Percentiles rank a stretch among this genome's conserved stretches.
phyloP scores from a whole-genome alignment of 108 stramenopile species.

The Cyclotella cryptica region DNA sequence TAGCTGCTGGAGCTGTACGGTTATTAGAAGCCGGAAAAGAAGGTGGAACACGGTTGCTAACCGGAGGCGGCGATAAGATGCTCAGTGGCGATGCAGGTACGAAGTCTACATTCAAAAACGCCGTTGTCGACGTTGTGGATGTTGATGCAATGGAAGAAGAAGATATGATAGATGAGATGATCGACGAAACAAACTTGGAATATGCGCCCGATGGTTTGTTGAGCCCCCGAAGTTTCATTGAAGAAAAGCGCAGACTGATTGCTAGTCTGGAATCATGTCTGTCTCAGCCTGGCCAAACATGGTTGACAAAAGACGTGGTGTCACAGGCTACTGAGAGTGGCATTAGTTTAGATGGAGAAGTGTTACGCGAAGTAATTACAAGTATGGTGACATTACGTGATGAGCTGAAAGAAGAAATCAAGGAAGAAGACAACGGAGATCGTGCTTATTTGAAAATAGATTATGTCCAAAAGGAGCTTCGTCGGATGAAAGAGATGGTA shows the following conservation, averaged over 20 bases:
- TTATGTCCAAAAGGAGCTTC: slow-evolving; percentile 37
- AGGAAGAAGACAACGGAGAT: slow-evolving; percentile 31
- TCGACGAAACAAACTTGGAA: slow-evolving; percentile 56
- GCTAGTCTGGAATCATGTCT: slow-evolving; percentile 57
- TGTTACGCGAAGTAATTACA: slow-evolving; percentile 57
- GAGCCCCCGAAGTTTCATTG: slow-evolving; percentile 42
- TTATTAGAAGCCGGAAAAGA: slow-evolving; percentile 49
- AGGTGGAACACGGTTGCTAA: slow-evolving; percentile 44
- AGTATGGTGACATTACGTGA: slow-evolving; percentile 62
- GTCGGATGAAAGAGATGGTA: slow-evolving; percentile 47
- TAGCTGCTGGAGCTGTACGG: slow-evolving; percentile 58
- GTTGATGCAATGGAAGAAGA: slow-evolving; percentile 36
- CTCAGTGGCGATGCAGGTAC: slow-evolving; percentile 26
- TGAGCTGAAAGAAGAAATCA: slow-evolving; percentile 54
- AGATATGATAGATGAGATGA: slow-evolving; percentile 46
- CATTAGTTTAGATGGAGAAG: slow-evolving; percentile 42
- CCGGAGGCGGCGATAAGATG: slow-evolving; percentile 34
- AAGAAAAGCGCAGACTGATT: slow-evolving; percentile 54
- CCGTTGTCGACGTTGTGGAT: slow-evolving; percentile 28
- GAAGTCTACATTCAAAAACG: neutral
- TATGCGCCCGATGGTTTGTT: slow-evolving; percentile 52
- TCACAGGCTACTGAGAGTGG: slow-evolving; percentile 37
- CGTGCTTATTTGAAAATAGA: slow-evolving; percentile 45
- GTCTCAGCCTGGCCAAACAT: slow-evolving; percentile 62
- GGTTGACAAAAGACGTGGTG: slow-evolving; percentile 59